Percentiles rank a stretch among this genome's conserved stretches.
Evolutionary conservation across 495 filamentous ascomycete species (phyloP).

Genomic region (Jackrogersella multiformis): DNA sequence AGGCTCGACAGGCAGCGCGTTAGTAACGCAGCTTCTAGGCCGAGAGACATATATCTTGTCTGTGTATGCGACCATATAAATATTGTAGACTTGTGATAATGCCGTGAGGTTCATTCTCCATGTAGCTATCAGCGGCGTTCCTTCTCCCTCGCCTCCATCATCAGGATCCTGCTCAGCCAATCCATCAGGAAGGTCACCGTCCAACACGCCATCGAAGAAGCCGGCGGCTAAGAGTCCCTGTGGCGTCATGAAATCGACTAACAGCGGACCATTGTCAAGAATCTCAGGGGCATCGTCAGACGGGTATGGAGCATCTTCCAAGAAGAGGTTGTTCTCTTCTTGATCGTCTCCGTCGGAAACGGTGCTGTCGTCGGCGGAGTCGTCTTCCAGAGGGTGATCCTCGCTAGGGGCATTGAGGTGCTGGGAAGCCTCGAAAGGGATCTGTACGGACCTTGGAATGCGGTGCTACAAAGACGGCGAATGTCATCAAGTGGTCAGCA

Average conservation of each 20-base stretch:
- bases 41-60: slow-evolving; percentile 77
- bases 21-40: slow-evolving; percentile 69
- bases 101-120: slow-evolving; percentile 60
- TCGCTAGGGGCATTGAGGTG: not conserved
- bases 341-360: slow-evolving; percentile 31
- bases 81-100: slow-evolving; percentile 60
- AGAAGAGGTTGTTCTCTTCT: slow-evolving; percentile 1
- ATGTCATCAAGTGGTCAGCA: slow-evolving; percentile 21
- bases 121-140: slow-evolving; percentile 48
- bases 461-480: slow-evolving; percentile 24
- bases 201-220: not conserved
- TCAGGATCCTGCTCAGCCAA: slow-evolving; percentile 2
- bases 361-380: slow-evolving; percentile 35
- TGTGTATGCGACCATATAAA: slow-evolving; percentile 81
- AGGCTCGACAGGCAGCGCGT: slow-evolving; percentile 67
- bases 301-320: not conserved
- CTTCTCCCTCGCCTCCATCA: slow-evolving; percentile 19
- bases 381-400: slow-evolving; percentile 14
- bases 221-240: not conserved
- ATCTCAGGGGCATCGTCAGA: not conserved
- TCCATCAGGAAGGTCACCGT: not conserved
- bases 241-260: not conserved
- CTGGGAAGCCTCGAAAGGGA: slow-evolving; percentile 34
- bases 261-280: not conserved
- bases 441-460: slow-evolving; percentile 11